Percentiles rank a stretch among this genome's conserved stretches.
phyloP scores from a whole-genome alignment of 2,329 filamentous ascomycete species.

The Raffaelea ambrosiae region DNA sequence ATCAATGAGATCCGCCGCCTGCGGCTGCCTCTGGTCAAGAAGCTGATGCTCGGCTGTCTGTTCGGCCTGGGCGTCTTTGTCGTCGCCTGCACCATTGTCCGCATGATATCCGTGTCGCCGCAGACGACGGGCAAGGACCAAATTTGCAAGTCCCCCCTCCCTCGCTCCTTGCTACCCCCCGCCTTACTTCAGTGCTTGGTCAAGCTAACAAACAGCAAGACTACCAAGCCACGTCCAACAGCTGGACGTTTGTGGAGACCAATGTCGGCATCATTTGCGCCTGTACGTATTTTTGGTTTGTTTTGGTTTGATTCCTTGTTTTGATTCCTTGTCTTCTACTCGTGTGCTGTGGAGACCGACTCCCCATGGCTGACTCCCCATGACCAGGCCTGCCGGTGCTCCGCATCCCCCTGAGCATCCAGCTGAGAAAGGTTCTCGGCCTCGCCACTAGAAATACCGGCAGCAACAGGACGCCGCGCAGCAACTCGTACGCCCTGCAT shows the following conservation, averaged over 20 bases:
- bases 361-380: no score
- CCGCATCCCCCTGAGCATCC: no score
- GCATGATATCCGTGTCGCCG: slow-evolving; percentile 4
- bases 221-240: slow-evolving; percentile 13
- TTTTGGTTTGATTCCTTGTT: neutral
- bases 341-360: no score
- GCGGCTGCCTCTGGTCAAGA: slow-evolving; percentile 4
- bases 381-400: no score
- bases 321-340: neutral
- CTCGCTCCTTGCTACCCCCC: neutral
- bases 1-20: slow-evolving; percentile 10
- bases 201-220: no score
- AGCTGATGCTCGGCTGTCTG: neutral
- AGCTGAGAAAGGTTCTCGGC: no score
- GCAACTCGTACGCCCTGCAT: no score
- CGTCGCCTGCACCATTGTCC: slow-evolving; percentile 3
- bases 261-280: slow-evolving; percentile 13
- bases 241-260: slow-evolving; percentile 12
- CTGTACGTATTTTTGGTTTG: slow-evolving; percentile 5
- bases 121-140: slow-evolving; percentile 1
- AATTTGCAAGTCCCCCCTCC: neutral
- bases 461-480: no score
- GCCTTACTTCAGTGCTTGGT: no score
- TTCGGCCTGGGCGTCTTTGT: slow-evolving; percentile 4
- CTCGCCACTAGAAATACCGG: no score